Evolutionary conservation across 2,329 filamentous ascomycete species (phyloP).

Genomic region (Talaromyces rugulosus): DNA sequence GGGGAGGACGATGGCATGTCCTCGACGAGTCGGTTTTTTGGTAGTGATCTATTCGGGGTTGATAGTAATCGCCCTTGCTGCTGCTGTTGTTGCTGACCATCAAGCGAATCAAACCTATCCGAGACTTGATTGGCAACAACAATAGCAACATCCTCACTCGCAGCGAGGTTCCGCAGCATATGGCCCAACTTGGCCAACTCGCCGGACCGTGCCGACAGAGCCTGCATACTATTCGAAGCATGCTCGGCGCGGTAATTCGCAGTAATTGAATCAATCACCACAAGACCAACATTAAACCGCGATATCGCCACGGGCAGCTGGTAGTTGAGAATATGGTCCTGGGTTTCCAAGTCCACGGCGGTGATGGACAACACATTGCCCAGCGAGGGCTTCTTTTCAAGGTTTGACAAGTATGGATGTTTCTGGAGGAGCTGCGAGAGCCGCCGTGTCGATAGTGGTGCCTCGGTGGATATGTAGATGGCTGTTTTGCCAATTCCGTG

Average conservation of each 20-base stretch:
- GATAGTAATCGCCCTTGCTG: not conserved
- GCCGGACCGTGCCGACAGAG: conserved; percentile 68
- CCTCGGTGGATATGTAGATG: conserved; percentile 92
- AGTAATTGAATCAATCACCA: conserved; percentile 87
- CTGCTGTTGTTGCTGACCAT: not conserved
- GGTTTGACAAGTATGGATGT: conserved; percentile 57
- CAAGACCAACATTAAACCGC: conserved; percentile 70
- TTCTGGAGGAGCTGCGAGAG: conserved; percentile 71
- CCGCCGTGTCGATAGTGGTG: conserved; percentile 74
- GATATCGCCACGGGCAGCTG: conserved; percentile 83
- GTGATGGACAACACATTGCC: conserved; percentile 74
- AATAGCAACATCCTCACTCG: conserved; percentile 69
- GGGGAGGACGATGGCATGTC: conserved; percentile 4
- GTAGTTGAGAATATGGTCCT: conserved; percentile 90
- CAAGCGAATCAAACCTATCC: conserved; percentile 63
- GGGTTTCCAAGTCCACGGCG: conserved; percentile 84
- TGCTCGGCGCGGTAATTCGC: conserved; percentile 92
- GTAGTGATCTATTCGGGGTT: not conserved
- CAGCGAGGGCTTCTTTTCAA: conserved; percentile 58
- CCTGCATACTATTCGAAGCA: conserved; percentile 34
- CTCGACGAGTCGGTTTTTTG: not conserved
- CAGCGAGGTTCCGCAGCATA: conserved; percentile 71
- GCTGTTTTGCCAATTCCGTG: conserved; percentile 67
- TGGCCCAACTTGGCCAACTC: conserved; percentile 73
- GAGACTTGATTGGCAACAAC: conserved; percentile 95